Evolutionary conservation across 225 moss, liverwort and hornwort genomes (phyloP).

Genomic region (Lunularia cruciata): DNA sequence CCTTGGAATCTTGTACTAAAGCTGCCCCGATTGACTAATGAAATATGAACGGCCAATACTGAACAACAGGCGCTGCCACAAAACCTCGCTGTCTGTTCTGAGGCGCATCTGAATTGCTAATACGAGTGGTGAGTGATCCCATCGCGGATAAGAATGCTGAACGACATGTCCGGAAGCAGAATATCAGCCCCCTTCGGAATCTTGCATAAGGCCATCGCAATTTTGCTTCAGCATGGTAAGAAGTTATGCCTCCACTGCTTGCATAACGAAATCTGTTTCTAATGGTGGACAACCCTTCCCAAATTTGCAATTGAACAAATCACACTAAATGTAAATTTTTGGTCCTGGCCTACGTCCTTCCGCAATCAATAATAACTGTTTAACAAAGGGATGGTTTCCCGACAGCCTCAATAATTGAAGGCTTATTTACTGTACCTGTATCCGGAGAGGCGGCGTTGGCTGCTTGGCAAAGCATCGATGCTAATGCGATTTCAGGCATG

Average conservation of each 20-base stretch:
- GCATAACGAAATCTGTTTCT: too few species aligned
- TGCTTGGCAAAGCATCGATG: slow-evolving; percentile 28
- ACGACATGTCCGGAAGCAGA: not conserved
- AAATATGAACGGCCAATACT: too few species aligned
- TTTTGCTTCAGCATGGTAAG: slow-evolving; percentile 41
- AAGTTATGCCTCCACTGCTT: not conserved
- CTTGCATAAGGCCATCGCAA: slow-evolving; percentile 33
- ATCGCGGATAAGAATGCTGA: not conserved
- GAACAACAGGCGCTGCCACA: too few species aligned
- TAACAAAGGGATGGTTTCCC: not conserved
- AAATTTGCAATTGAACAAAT: too few species aligned
- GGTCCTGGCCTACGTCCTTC: too few species aligned
- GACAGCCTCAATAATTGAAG: slow-evolving; percentile 38
- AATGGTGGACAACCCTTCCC: too few species aligned
- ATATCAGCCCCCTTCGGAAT: not conserved
- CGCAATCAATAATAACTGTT: not conserved
- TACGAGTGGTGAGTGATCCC: not conserved
- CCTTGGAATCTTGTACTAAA: too few species aligned
- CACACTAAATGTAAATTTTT: too few species aligned
- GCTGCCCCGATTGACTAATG: too few species aligned
- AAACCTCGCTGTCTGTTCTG: too few species aligned
- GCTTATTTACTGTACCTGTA: slow-evolving; percentile 40
- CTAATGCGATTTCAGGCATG: slow-evolving; percentile 15
- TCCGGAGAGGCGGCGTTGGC: slow-evolving; percentile 23
- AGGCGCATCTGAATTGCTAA: too few species aligned